These are phyloP conservation scores for Agaricus blazei DNA, from an alignment of 768 basidiomycete species.

Conservation along the genomic window DNA sequence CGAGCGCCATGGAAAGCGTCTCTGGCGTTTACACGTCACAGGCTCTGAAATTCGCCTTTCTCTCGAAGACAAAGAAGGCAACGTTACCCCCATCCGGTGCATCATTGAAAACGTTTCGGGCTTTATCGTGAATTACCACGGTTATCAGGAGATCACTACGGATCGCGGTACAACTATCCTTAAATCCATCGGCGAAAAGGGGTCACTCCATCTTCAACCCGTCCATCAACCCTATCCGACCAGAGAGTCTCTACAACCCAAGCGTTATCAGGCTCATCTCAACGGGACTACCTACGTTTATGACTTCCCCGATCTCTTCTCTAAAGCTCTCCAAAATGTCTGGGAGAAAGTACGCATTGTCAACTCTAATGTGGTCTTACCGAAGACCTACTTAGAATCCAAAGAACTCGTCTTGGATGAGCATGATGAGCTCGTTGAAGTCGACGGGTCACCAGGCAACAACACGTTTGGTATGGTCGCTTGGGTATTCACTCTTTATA, in stretches of 20 bases:
- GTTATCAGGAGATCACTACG: slow-evolving; percentile 96
- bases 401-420: slow-evolving; percentile 94
- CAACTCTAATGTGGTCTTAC: slow-evolving; percentile 64
- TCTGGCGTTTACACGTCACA: slow-evolving; percentile 98
- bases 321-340: slow-evolving; percentile 90
- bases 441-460: slow-evolving; percentile 88
- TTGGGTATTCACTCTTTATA: slow-evolving; percentile 90
- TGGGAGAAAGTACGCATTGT: slow-evolving; percentile 72
- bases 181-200: slow-evolving; percentile 98
- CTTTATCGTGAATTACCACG: slow-evolving; percentile 97
- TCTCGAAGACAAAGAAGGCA: slow-evolving; percentile 92
- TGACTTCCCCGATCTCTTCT: slow-evolving; percentile 99
- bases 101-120: slow-evolving; percentile 99
- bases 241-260: slow-evolving; percentile 96
- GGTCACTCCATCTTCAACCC: slow-evolving; percentile 92
- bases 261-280: slow-evolving; percentile 97
- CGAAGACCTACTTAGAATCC: slow-evolving; percentile 75
- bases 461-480: slow-evolving; percentile 97
- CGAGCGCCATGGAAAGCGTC: slow-evolving; percentile 94
- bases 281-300: slow-evolving; percentile 98
- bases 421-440: slow-evolving; percentile 84
- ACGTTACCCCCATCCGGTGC: slow-evolving; percentile 93
- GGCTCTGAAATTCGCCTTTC: slow-evolving; percentile 95
- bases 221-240: slow-evolving; percentile 93
- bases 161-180: slow-evolving; percentile 94